These are phyloP conservation scores for Phytophthora pini DNA, from an alignment of 352 stramenopile species.

Conservation along the genomic window DNA sequence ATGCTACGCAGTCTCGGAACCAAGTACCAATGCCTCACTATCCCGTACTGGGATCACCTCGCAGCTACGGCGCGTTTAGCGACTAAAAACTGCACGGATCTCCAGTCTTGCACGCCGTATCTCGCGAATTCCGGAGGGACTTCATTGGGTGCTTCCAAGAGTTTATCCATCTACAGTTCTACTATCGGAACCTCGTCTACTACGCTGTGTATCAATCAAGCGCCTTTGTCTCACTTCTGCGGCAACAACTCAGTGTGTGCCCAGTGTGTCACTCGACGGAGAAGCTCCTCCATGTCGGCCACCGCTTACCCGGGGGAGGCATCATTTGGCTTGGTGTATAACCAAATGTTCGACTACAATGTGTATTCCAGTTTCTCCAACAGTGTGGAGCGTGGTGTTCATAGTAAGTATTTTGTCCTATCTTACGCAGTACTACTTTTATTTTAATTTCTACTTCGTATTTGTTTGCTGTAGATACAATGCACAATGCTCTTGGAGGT, in stretches of 20 bases:
- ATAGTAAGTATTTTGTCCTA: slow-evolving; percentile 45
- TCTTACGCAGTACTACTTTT: not conserved
- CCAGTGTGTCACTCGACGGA: slow-evolving; percentile 40
- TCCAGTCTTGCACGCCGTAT: slow-evolving; percentile 49
- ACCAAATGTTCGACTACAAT: slow-evolving; percentile 52
- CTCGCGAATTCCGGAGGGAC: slow-evolving; percentile 44
- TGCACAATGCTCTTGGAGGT: slow-evolving; percentile 52
- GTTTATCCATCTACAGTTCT: slow-evolving; percentile 14
- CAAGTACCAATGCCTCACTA: slow-evolving; percentile 59
- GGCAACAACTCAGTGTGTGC: slow-evolving; percentile 40
- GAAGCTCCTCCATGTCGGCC: slow-evolving; percentile 7
- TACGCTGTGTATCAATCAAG: slow-evolving; percentile 37
- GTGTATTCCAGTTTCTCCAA: slow-evolving; percentile 28
- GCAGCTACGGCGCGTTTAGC: slow-evolving; percentile 26
- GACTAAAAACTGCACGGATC: slow-evolving; percentile 31
- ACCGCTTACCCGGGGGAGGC: slow-evolving; percentile 40
- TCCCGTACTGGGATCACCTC: slow-evolving; percentile 72
- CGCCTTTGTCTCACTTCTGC: slow-evolving; percentile 56
- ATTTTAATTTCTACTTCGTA: not conserved
- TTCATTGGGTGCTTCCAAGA: slow-evolving; percentile 13
- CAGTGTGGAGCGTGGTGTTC: slow-evolving; percentile 49
- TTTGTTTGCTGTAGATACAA: slow-evolving; percentile 34
- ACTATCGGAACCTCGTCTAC: slow-evolving; percentile 28
- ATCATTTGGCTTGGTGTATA: slow-evolving; percentile 49
- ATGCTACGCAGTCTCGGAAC: slow-evolving; percentile 61